Percentiles rank a stretch among this genome's conserved stretches.
These are phyloP conservation scores for Solanum tarijense DNA, from an alignment of 257 asterid species.

Conservation along the genomic window DNA sequence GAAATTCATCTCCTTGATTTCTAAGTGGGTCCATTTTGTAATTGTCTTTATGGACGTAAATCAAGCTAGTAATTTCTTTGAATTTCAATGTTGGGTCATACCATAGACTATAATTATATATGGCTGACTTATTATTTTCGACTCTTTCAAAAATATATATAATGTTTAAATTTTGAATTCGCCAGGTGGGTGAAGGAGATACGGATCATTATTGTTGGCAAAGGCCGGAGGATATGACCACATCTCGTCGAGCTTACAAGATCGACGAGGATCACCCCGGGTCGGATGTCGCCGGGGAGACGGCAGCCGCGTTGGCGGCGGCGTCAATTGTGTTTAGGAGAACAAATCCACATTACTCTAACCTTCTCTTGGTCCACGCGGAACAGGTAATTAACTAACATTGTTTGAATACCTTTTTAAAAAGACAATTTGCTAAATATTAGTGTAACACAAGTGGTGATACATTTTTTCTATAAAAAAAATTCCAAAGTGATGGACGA, in stretches of 20 bases:
- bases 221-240: slow-evolving; percentile 69
- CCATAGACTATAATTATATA: no score
- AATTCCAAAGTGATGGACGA: not conserved
- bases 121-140: not conserved
- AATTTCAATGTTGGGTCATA: not conserved
- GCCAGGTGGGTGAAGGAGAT: slow-evolving; percentile 62
- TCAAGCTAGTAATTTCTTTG: not conserved
- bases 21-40: slow-evolving; percentile 16
- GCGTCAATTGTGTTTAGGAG: slow-evolving; percentile 50
- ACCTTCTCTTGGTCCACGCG: slow-evolving; percentile 58
- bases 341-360: slow-evolving; percentile 57
- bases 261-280: slow-evolving; percentile 50
- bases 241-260: slow-evolving; percentile 60
- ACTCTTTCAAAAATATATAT: no score
- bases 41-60: not conserved
- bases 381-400: slow-evolving; percentile 25
- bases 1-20: not conserved
- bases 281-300: slow-evolving; percentile 57
- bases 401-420: not conserved
- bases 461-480: no score
- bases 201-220: slow-evolving; percentile 78
- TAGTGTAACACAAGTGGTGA: not conserved
- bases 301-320: slow-evolving; percentile 71
- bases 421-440: not conserved
- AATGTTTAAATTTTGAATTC: not conserved